phyloP scores from a whole-genome alignment of 2,329 filamentous ascomycete genomes.

The Fusarium compactum region DNA sequence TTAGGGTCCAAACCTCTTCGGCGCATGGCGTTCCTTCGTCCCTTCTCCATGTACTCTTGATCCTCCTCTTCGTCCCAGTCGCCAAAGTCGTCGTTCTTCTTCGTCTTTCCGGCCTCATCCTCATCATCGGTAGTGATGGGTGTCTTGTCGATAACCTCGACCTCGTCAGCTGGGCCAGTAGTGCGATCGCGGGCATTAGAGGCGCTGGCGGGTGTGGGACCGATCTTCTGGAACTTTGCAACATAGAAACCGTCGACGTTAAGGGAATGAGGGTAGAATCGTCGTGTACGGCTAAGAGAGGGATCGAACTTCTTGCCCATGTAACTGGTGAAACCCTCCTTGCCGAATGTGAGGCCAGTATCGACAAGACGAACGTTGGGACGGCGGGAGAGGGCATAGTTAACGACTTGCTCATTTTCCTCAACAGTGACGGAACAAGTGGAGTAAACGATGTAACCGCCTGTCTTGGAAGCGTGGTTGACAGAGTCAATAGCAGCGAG shows the following conservation, averaged over 20 bases:
- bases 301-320: conserved; percentile 93
- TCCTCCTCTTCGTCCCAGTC: conserved; percentile 82
- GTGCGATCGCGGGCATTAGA: conserved; percentile 50
- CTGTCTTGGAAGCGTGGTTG: conserved; percentile 90
- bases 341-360: conserved; percentile 89
- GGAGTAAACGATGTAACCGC: conserved; percentile 95
- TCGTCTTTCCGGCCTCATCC: conserved; percentile 42
- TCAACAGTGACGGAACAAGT: conserved; percentile 96
- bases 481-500: conserved; percentile 95
- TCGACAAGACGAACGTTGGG: conserved; percentile 95
- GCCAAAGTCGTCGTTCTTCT: conserved; percentile 72
- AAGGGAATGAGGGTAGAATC: conserved; percentile 91
- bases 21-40: conserved; percentile 79
- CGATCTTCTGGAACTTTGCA: conserved; percentile 95
- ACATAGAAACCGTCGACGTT: conserved; percentile 99
- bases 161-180: conserved; percentile 50
- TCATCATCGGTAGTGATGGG: conserved; percentile 68
- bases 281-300: conserved; percentile 82
- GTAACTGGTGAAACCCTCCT: conserved; percentile 90
- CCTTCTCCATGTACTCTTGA: conserved; percentile 76
- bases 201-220: conserved; percentile 73
- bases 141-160: conserved; percentile 73
- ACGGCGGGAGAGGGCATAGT: conserved; percentile 90
- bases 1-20: conserved; percentile 80
- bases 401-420: conserved; percentile 89